A percentile compares a stretch with the other conserved stretches of the same genome.
Conservation (phyloP, 371 early-diverging fungal species). For the Entomophthora muscae region DNA sequence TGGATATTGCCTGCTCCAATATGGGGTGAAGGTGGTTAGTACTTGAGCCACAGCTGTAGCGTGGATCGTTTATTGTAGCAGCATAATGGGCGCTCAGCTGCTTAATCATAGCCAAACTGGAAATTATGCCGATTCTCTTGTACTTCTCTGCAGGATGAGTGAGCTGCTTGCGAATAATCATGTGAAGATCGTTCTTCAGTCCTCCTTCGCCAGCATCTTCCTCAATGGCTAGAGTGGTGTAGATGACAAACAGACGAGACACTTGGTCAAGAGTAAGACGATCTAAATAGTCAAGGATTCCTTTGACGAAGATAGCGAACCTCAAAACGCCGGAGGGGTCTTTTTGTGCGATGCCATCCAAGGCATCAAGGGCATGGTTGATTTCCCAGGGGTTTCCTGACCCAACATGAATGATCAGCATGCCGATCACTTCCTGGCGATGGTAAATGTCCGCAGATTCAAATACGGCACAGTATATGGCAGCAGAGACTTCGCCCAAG, state of each 20-base stretch:
- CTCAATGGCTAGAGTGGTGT: slow-evolving; percentile 44
- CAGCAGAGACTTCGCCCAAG: slow-evolving; percentile 24
- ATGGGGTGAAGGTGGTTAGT: neutral
- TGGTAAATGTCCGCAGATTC: slow-evolving; percentile 39
- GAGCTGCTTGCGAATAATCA: slow-evolving; percentile 64
- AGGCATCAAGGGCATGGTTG: slow-evolving; percentile 37
- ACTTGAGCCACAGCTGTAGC: neutral
- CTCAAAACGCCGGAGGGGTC: slow-evolving; percentile 27
- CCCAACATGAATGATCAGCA: slow-evolving; percentile 64
- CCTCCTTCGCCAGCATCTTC: slow-evolving; percentile 14
- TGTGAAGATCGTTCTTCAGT: slow-evolving; percentile 47
- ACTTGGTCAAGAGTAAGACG: slow-evolving; percentile 42
- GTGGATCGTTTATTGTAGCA: neutral
- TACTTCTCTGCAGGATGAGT: slow-evolving; percentile 45
- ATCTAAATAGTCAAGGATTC: slow-evolving; percentile 59
- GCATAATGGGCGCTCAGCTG: slow-evolving; percentile 29
- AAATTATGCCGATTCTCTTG: slow-evolving; percentile 59
- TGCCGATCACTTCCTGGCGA: slow-evolving; percentile 58
- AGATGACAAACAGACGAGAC: slow-evolving; percentile 43
- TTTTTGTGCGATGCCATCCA: slow-evolving; percentile 28
- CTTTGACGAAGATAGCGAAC: slow-evolving; percentile 56
- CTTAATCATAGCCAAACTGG: slow-evolving; percentile 48
- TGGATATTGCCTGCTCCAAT: neutral
- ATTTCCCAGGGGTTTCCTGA: slow-evolving; percentile 48
- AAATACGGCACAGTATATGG: slow-evolving; percentile 29